phyloP scores from a whole-genome alignment of 192 early-diverging fungal genomes.

The Coemansia guatemalensis region DNA sequence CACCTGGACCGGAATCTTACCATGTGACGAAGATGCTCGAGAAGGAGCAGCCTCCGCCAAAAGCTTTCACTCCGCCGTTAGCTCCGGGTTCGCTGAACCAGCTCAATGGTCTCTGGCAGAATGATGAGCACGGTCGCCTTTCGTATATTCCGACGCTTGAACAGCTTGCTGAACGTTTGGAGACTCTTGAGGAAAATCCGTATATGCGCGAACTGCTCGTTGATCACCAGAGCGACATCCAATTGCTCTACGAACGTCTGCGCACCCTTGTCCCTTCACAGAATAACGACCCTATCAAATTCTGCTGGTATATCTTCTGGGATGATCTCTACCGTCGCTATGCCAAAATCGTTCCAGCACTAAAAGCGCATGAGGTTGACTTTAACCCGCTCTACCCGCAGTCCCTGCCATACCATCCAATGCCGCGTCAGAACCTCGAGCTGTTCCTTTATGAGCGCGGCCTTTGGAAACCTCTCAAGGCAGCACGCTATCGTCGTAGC shows the following conservation, averaged over 20 bases:
- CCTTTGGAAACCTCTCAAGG: slow-evolving; percentile 41
- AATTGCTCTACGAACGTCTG: slow-evolving; percentile 47
- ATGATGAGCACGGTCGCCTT: slow-evolving; percentile 39
- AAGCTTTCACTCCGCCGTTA: slow-evolving; percentile 22
- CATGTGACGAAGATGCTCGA: slow-evolving; percentile 23
- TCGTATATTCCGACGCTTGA: slow-evolving; percentile 47
- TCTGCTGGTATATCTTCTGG: slow-evolving; percentile 70
- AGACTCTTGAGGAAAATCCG: slow-evolving; percentile 41
- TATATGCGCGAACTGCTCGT: slow-evolving; percentile 40
- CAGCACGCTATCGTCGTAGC: slow-evolving; percentile 1
- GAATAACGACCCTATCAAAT: slow-evolving; percentile 46
- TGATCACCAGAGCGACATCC: slow-evolving; percentile 42
- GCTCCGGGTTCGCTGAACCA: not conserved
- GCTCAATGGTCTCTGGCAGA: slow-evolving; percentile 37
- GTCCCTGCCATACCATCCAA: slow-evolving; percentile 60
- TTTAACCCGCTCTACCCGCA: slow-evolving; percentile 66
- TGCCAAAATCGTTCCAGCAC: slow-evolving; percentile 33
- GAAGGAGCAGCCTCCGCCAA: not conserved
- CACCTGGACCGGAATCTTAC: slow-evolving; percentile 45
- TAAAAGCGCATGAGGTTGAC: slow-evolving; percentile 46
- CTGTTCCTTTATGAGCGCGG: slow-evolving; percentile 56
- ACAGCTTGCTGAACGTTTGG: slow-evolving; percentile 41
- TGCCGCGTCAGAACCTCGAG: slow-evolving; percentile 57
- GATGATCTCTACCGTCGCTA: slow-evolving; percentile 68
- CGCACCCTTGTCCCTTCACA: slow-evolving; percentile 44